Conservation (phyloP, 805 yeast species). For the Saturnispora sanitii region DNA sequence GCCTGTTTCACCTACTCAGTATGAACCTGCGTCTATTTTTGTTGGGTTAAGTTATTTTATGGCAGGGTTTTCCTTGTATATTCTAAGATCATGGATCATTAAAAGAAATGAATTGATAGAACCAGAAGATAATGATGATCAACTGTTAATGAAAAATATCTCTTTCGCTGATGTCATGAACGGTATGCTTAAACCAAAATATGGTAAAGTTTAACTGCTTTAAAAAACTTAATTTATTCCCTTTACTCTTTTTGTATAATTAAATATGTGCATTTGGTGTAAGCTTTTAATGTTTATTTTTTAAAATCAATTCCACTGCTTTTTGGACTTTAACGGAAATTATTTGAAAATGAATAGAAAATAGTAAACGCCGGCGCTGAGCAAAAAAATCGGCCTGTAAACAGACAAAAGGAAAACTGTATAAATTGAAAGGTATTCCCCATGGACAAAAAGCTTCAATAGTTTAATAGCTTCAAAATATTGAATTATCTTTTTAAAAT, state of each 20-base stretch:
- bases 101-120: conserved; percentile 33
- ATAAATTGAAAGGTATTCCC: too few relatives aligned
- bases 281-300: too few relatives aligned
- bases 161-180: conserved; percentile 5
- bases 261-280: too few relatives aligned
- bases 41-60: conserved; percentile 46
- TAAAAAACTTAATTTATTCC: background rate
- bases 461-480: too few relatives aligned
- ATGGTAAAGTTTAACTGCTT: conserved; percentile 12
- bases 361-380: too few relatives aligned
- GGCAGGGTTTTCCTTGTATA: conserved; percentile 32
- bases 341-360: too few relatives aligned
- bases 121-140: conserved; percentile 17
- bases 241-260: background rate
- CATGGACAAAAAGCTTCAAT: too few relatives aligned
- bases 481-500: too few relatives aligned
- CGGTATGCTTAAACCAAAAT: conserved; percentile 8
- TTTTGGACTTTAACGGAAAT: too few relatives aligned
- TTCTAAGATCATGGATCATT: conserved; percentile 46
- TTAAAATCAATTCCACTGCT: too few relatives aligned
- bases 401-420: too few relatives aligned
- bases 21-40: conserved; percentile 45
- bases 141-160: conserved; percentile 13
- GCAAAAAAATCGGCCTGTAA: too few relatives aligned
- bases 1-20: conserved; percentile 34